Conservation (phyloP, 495 filamentous ascomycete species). For the Penicillium dipodomyicola region DNA sequence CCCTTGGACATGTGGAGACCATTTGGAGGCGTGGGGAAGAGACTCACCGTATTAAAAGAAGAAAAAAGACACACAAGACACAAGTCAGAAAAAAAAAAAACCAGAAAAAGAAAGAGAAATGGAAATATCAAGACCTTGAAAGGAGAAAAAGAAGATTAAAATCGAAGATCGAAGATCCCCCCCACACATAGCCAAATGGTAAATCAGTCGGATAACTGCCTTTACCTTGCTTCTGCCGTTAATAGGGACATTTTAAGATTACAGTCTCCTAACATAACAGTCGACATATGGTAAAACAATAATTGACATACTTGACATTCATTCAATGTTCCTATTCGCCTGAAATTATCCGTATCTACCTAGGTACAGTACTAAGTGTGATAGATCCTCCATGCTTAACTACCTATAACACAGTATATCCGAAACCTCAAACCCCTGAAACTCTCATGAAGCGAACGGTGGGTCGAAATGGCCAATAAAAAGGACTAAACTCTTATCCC, state of each 20-base stretch:
- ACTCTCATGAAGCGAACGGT: too few relatives aligned
- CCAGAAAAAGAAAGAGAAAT: not conserved
- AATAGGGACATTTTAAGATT: not conserved
- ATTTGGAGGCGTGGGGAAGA: conserved; percentile 22
- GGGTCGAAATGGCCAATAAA: too few relatives aligned
- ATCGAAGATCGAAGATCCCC: conserved; percentile 7
- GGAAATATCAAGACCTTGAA: conserved; percentile 3
- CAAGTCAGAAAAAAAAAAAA: not conserved
- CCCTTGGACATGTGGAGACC: conserved; percentile 33
- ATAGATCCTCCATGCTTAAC: not conserved
- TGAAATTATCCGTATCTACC: not conserved
- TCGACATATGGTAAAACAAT: too few relatives aligned
- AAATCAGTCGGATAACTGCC: conserved; percentile 4
- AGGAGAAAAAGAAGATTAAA: conserved; percentile 11
- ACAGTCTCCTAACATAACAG: not conserved
- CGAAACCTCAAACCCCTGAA: too few relatives aligned
- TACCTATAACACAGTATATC: too few relatives aligned
- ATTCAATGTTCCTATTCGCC: not conserved
- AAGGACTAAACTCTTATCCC: too few relatives aligned
- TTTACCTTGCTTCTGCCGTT: not conserved
- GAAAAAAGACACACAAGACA: too few relatives aligned
- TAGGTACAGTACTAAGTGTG: not conserved
- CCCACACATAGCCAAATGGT: conserved; percentile 6
- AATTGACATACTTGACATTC: not conserved
- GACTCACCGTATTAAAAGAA: conserved; percentile 12